A percentile compares a stretch with the other conserved stretches of the same genome.
Conservation (phyloP, 345 rosid genomes). For the Brassica napus region DNA sequence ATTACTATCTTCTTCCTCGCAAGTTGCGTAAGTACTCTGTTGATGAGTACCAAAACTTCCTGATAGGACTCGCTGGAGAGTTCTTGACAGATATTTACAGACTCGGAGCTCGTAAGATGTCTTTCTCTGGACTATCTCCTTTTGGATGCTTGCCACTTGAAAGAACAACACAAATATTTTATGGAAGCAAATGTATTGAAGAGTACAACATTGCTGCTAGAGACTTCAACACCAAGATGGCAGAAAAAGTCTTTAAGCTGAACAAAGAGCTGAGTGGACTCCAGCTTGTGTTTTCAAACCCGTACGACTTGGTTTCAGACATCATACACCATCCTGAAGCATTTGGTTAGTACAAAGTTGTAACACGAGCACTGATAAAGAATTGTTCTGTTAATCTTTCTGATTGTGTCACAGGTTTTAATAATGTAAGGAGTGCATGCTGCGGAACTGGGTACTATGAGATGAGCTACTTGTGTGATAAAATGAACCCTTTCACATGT, state of each 20-base stretch:
- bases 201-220: slow-evolving; percentile 65
- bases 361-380: background rate
- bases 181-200: slow-evolving; percentile 49
- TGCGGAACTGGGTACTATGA: slow-evolving; percentile 71
- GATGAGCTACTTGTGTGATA: slow-evolving; percentile 64
- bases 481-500: slow-evolving; percentile 56
- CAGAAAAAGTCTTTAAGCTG: slow-evolving; percentile 37
- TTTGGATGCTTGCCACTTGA: slow-evolving; percentile 88
- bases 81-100: slow-evolving; percentile 59
- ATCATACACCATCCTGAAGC: slow-evolving; percentile 53
- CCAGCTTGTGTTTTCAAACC: slow-evolving; percentile 46
- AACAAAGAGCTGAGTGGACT: slow-evolving; percentile 54
- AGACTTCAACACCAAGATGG: slow-evolving; percentile 60
- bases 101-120: slow-evolving; percentile 69
- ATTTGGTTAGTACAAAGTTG: slow-evolving; percentile 53
- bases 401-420: slow-evolving; percentile 49
- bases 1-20: slow-evolving; percentile 54
- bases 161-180: slow-evolving; percentile 59
- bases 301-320: slow-evolving; percentile 48
- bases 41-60: slow-evolving; percentile 57
- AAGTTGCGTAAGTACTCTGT: slow-evolving; percentile 48
- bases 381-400: background rate
- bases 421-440: slow-evolving; percentile 55
- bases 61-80: slow-evolving; percentile 51
- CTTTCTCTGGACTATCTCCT: slow-evolving; percentile 64